Evolutionary conservation across 2,329 filamentous ascomycete genomes (phyloP).

Genomic region (Botrytis fragariae): DNA sequence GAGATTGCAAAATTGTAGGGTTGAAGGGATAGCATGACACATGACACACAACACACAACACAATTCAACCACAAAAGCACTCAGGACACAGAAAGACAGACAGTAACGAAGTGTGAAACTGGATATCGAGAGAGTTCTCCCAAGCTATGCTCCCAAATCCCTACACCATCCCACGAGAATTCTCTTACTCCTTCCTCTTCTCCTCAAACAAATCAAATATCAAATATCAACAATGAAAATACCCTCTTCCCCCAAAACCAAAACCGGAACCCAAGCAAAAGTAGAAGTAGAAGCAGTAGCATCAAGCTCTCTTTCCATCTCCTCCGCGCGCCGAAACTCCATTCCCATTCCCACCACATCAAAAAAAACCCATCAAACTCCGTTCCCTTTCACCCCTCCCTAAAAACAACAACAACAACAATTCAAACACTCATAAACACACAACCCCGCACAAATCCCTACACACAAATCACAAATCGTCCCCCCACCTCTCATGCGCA

Average conservation of each 20-base stretch:
- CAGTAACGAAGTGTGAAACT: background rate
- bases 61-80: background rate
- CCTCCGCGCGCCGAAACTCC: background rate
- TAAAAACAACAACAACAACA: constrained; percentile 5
- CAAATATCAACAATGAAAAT: background rate
- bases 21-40: background rate
- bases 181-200: background rate
- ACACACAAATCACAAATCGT: constrained; percentile 3
- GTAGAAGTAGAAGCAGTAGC: background rate
- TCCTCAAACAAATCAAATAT: background rate
- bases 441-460: background rate
- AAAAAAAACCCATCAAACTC: too few species aligned
- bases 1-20: background rate
- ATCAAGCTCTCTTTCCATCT: background rate
- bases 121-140: background rate
- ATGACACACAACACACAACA: background rate
- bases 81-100: background rate
- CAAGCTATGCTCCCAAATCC: background rate
- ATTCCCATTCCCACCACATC: background rate
- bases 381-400: background rate
- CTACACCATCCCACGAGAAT: background rate
- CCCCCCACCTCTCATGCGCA: background rate
- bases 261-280: background rate
- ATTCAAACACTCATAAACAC: constrained; percentile 8
- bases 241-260: background rate